phyloP scores from a whole-genome alignment of 192 early-diverging fungal species.

The Linnemannia zychae region DNA sequence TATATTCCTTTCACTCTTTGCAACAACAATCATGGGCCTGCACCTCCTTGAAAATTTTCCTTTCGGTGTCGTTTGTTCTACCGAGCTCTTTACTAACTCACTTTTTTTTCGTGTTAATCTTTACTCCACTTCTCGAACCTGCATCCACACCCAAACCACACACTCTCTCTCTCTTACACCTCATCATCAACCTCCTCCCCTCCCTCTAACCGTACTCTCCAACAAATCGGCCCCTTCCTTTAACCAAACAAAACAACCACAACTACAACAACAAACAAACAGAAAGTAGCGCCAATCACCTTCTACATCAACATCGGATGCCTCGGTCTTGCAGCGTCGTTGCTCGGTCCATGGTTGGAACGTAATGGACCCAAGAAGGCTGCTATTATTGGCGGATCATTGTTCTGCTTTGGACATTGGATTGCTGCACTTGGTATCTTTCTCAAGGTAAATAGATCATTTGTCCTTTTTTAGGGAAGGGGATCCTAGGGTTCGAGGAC shows the following conservation, averaged over 20 bases:
- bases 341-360: slow-evolving; percentile 72
- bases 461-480: neutral
- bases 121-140: neutral
- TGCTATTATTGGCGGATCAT: slow-evolving; percentile 58
- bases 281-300: slow-evolving; percentile 63
- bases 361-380: slow-evolving; percentile 64
- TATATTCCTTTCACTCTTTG: neutral
- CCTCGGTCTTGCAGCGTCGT: slow-evolving; percentile 64
- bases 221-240: neutral
- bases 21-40: neutral
- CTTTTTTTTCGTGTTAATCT: neutral
- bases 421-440: slow-evolving; percentile 66
- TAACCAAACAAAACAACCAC: too few relatives aligned
- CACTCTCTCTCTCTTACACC: neutral
- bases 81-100: neutral
- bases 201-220: neutral
- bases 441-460: slow-evolving; percentile 46
- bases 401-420: slow-evolving; percentile 67
- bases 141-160: too few relatives aligned
- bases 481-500: neutral
- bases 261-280: too few relatives aligned
- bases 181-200: neutral
- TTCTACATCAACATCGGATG: slow-evolving; percentile 71
- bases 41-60: slow-evolving; percentile 7
- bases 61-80: neutral